These are phyloP conservation scores for Annulohypoxylon moriforme DNA, from an alignment of 495 filamentous ascomycete species.

Conservation along the genomic window DNA sequence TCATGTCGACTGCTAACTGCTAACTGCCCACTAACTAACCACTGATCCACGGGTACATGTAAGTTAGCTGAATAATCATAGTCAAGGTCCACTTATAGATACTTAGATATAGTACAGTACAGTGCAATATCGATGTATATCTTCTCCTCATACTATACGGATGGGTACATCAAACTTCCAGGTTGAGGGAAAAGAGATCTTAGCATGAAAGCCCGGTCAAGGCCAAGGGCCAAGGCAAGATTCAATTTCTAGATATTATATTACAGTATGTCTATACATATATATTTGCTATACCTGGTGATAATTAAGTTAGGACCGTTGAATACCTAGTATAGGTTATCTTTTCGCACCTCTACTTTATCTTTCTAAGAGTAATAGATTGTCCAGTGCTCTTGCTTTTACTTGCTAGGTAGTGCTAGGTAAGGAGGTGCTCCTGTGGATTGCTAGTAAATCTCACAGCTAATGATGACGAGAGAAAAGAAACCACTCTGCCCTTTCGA, in stretches of 20 bases:
- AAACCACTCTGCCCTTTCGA: slow-evolving; percentile 17
- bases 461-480: slow-evolving; percentile 38
- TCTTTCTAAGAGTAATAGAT: slow-evolving; percentile 10
- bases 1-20: too few relatives aligned
- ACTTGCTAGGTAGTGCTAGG: neutral
- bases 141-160: neutral
- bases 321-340: slow-evolving; percentile 8
- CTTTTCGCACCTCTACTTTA: neutral
- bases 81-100: neutral
- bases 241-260: neutral
- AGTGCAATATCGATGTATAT: neutral
- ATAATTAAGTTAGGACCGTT: slow-evolving; percentile 5
- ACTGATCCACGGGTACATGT: neutral
- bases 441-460: slow-evolving; percentile 30
- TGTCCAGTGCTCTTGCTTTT: neutral
- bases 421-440: slow-evolving; percentile 13
- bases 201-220: neutral
- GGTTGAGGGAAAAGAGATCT: neutral
- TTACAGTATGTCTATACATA: neutral
- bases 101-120: neutral
- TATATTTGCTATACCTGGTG: neutral
- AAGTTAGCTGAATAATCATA: slow-evolving; percentile 14
- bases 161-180: slow-evolving; percentile 16
- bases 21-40: too few relatives aligned
- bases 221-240: slow-evolving; percentile 15